Evolutionary conservation across 2,329 filamentous ascomycete species (phyloP).

Genomic region (Pleoardoris graminearum): DNA sequence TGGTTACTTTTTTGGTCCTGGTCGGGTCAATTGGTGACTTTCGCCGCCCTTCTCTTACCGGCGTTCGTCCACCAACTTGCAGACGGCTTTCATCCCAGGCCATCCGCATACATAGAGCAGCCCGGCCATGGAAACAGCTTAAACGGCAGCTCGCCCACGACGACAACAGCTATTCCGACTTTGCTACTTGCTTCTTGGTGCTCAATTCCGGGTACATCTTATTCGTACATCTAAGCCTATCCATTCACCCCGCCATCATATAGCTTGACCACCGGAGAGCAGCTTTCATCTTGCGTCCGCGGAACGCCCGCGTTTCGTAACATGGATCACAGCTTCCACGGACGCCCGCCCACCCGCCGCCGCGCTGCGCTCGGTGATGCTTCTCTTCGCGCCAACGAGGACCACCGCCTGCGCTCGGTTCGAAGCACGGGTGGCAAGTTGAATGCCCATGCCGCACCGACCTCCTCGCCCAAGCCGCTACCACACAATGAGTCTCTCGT

Average conservation of each 20-base stretch:
- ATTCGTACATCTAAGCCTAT: conserved; percentile 28
- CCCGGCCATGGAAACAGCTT: conserved; percentile 23
- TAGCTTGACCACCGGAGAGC: conserved; percentile 12
- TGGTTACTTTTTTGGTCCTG: conserved; percentile 39
- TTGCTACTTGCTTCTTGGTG: conserved; percentile 22
- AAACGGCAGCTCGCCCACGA: conserved; percentile 12
- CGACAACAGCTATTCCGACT: conserved; percentile 20
- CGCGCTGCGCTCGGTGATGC: conserved; percentile 38
- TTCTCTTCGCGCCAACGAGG: conserved; percentile 39
- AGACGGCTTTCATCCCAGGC: conserved; percentile 20
- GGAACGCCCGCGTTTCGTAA: conserved; percentile 8
- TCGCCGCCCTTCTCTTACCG: conserved; percentile 37
- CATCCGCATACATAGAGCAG: conserved; percentile 25
- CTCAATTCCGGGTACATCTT: conserved; percentile 26
- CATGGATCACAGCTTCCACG: conserved; percentile 39
- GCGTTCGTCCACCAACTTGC: conserved; percentile 24
- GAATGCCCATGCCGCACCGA: conserved; percentile 14
- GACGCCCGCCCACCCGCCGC: conserved; percentile 38
- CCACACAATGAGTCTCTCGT: conserved; percentile 53
- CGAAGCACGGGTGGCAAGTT: conserved; percentile 25
- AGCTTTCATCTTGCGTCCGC: conserved; percentile 12
- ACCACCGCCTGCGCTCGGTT: conserved; percentile 18
- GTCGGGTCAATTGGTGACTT: conserved; percentile 30
- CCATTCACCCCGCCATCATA: conserved; percentile 16
- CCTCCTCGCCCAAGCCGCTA: conserved; percentile 27